A percentile compares a stretch with the other conserved stretches of the same genome.
Evolutionary conservation across 2,329 filamentous ascomycete species (phyloP).

Genomic region (Trichophyton mentagrophytes): DNA sequence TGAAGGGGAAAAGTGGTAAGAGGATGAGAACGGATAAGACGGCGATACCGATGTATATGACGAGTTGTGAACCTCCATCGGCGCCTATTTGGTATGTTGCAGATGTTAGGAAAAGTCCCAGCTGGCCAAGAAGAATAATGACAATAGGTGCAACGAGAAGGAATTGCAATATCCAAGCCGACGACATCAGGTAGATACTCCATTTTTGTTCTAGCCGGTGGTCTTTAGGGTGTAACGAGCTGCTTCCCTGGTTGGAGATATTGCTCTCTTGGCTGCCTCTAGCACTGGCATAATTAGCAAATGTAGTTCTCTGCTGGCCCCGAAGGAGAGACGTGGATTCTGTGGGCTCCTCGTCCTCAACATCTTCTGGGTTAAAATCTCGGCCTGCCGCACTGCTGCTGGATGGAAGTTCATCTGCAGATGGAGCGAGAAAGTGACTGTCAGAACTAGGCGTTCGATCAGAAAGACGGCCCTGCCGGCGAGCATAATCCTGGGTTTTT

Average conservation of each 20-base stretch:
- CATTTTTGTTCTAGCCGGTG: constrained; percentile 71
- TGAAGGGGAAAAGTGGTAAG: constrained; percentile 65
- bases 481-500: constrained; percentile 56
- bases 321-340: constrained; percentile 47
- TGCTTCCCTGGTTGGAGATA: constrained; percentile 18
- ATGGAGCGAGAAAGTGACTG: constrained; percentile 32
- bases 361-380: constrained; percentile 19
- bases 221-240: constrained; percentile 24
- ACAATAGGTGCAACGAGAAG: constrained; percentile 66
- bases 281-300: constrained; percentile 39
- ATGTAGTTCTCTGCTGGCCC: constrained; percentile 39
- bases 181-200: constrained; percentile 65
- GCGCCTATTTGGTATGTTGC: constrained; percentile 68
- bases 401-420: constrained; percentile 26
- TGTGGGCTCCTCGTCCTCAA: constrained; percentile 33
- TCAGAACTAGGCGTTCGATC: constrained; percentile 16
- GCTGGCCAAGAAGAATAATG: constrained; percentile 63
- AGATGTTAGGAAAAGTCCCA: constrained; percentile 58
- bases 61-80: constrained; percentile 62
- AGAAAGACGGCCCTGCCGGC: constrained; percentile 38
- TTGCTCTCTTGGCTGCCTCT: constrained; percentile 20
- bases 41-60: constrained; percentile 59
- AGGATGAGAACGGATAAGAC: constrained; percentile 58
- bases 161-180: constrained; percentile 81
- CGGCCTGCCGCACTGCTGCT: constrained; percentile 9